Evolutionary conservation across 495 filamentous ascomycete genomes (phyloP), one percentile per base, ranked within the genome.

Genomic region (Parmelia sp.): DNA sequence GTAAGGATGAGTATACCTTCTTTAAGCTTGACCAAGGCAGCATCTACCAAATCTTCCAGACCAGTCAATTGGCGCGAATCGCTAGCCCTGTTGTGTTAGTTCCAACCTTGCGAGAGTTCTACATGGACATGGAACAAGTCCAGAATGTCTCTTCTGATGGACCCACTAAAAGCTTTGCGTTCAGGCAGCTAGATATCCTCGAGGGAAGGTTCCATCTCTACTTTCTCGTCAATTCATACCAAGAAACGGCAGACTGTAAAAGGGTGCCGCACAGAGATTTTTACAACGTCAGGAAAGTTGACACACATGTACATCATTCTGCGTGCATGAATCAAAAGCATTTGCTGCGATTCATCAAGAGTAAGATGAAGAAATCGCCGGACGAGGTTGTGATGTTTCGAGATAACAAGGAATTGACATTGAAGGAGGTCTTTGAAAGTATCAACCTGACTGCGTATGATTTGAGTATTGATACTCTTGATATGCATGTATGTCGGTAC

Each of bases 261-360:
- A 90, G 85, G 71, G 95, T 97, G 14, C 94, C 94, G 33, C 94
- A 98, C 74, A 84, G 94, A 77, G 94, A 98, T 75, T 98, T 98
- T 71, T 98, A 98, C 77, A 98, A 98, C 71, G 94, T 98, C 58
- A 83, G 94, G 65, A 98, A 98, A 74, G 95, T 98, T 29, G 94
- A 98, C 74, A 98, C 94, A 19, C 94, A 98, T 80, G 94, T 98
- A 65, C 94, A 98, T 74, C 94, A 98, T 74, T 98, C 94, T 8
- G 95, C 94, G 45, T 97, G 95, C 74, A 98, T 98, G 94, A 98
- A 97, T 74, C 94, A 97, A 78, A 98, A 98, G 72, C 94, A 98
- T 80, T 78, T 98, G 49, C 80, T 98, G 65, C 89, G 94, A 45
- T 98, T 97, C 75, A 98, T 98, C 76, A 98, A 98, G 75, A 96